Percentiles rank a stretch among this genome's conserved stretches.
Evolutionary conservation across 1,284 basidiomycete genomes (phyloP).

Genomic region (Agroathelia rolfsii): DNA sequence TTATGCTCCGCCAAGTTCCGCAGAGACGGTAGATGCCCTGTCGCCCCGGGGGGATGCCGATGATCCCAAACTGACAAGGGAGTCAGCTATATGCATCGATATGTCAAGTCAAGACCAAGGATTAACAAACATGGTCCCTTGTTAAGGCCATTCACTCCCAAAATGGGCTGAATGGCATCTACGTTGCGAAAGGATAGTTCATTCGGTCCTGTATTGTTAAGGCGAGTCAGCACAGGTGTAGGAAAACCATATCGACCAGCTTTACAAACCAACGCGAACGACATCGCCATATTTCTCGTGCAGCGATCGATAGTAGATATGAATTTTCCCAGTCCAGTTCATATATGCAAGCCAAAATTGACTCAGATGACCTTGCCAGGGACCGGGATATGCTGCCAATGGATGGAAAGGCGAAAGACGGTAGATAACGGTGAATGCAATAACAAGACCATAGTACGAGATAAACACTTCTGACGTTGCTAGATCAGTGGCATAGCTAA

Average conservation of each 20-base stretch:
- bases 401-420: constrained; percentile 36
- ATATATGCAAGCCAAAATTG: constrained; percentile 24
- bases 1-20: constrained; percentile 30
- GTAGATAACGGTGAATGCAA: constrained; percentile 26
- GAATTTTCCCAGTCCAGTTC: constrained; percentile 25
- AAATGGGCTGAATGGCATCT: constrained; percentile 18
- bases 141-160: constrained; percentile 25
- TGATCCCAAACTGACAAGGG: constrained; percentile 15
- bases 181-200: constrained; percentile 25
- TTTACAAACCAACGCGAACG: constrained; percentile 30
- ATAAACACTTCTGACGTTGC: no score
- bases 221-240: no score
- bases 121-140: constrained; percentile 26
- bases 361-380: constrained; percentile 24
- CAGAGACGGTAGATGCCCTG: constrained; percentile 19
- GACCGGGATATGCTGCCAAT: constrained; percentile 31
- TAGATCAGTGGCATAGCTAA: no score
- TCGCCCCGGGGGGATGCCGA: no score
- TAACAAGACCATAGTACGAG: no score
- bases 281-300: constrained; percentile 34
- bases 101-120: background rate
- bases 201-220: constrained; percentile 31
- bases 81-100: constrained; percentile 6
- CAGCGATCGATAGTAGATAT: constrained; percentile 22
- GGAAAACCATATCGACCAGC: no score